Percentiles rank a stretch among this genome's conserved stretches.
phyloP scores from a whole-genome alignment of 2,329 filamentous ascomycete genomes.

The Ilyonectria mors-panacis region DNA sequence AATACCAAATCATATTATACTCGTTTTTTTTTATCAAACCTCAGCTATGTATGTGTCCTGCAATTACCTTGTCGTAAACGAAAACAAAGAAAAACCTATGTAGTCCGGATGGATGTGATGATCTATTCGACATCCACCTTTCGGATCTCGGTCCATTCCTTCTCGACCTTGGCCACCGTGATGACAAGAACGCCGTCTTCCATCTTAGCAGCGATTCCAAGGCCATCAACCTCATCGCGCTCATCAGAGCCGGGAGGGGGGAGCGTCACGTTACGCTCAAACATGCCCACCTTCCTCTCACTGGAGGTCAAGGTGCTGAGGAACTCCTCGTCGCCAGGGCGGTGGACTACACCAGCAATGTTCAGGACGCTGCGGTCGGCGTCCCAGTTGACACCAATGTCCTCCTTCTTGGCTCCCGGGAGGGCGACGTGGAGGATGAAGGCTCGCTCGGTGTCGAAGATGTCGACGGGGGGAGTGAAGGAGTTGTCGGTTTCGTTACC shows the following conservation, averaged over 20 bases:
- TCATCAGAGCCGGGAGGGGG: conserved; percentile 60
- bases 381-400: conserved; percentile 84
- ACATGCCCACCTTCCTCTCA: conserved; percentile 81
- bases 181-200: conserved; percentile 84
- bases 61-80: conserved; percentile 12
- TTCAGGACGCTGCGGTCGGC: conserved; percentile 75
- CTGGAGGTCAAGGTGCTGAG: conserved; percentile 73
- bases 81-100: background rate
- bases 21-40: background rate
- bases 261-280: conserved; percentile 79
- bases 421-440: conserved; percentile 83
- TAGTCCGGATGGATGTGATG: background rate
- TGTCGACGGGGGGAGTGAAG: conserved; percentile 78
- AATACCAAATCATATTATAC: conserved; percentile 20
- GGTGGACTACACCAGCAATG: conserved; percentile 80
- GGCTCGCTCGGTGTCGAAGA: conserved; percentile 77
- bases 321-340: conserved; percentile 79
- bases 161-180: conserved; percentile 82
- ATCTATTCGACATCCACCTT: conserved; percentile 70
- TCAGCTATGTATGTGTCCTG: conserved; percentile 29
- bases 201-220: conserved; percentile 80
- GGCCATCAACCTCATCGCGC: conserved; percentile 74
- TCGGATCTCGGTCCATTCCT: conserved; percentile 75
- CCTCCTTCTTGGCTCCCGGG: conserved; percentile 84
- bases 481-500: conserved; percentile 48